These are phyloP conservation scores for Tubosaeta brunneosetosa DNA, from an alignment of 768 basidiomycete species.

Conservation along the genomic window DNA sequence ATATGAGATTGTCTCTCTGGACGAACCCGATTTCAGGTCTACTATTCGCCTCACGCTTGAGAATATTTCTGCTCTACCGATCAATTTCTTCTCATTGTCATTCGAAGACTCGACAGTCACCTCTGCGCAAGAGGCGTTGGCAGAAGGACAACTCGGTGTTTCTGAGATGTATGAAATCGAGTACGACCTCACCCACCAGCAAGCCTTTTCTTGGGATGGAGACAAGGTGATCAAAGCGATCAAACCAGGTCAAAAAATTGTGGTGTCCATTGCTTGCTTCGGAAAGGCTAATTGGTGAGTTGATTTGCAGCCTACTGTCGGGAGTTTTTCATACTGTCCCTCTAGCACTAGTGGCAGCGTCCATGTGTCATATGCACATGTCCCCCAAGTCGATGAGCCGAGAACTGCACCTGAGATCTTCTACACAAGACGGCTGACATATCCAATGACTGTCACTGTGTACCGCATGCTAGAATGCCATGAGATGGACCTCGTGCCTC, in stretches of 20 bases:
- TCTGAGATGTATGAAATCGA: slow-evolving; percentile 91
- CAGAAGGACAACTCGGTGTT: slow-evolving; percentile 75
- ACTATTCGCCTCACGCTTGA: slow-evolving; percentile 82
- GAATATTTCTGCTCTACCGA: slow-evolving; percentile 76
- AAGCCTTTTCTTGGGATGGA: slow-evolving; percentile 72
- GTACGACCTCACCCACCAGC: slow-evolving; percentile 68
- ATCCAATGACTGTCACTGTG: slow-evolving; percentile 89
- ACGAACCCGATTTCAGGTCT: slow-evolving; percentile 47
- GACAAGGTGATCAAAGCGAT: slow-evolving; percentile 46
- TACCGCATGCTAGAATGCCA: slow-evolving; percentile 92
- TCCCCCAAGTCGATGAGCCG: slow-evolving; percentile 40
- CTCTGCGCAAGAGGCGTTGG: slow-evolving; percentile 68
- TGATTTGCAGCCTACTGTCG: neutral
- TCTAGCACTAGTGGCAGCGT: slow-evolving; percentile 71
- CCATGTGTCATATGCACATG: slow-evolving; percentile 77
- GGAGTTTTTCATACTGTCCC: slow-evolving; percentile 1
- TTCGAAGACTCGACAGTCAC: slow-evolving; percentile 90
- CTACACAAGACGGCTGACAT: slow-evolving; percentile 81
- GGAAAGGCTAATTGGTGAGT: slow-evolving; percentile 93
- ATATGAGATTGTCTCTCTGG: neutral
- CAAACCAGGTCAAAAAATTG: slow-evolving; percentile 64
- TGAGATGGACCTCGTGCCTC: slow-evolving; percentile 74
- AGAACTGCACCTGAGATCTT: slow-evolving; percentile 50
- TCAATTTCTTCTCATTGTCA: slow-evolving; percentile 80
- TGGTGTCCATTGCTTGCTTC: slow-evolving; percentile 66